Evolutionary conservation across 2,329 filamentous ascomycete species (phyloP).

Genomic region (Xylariales sp.): DNA sequence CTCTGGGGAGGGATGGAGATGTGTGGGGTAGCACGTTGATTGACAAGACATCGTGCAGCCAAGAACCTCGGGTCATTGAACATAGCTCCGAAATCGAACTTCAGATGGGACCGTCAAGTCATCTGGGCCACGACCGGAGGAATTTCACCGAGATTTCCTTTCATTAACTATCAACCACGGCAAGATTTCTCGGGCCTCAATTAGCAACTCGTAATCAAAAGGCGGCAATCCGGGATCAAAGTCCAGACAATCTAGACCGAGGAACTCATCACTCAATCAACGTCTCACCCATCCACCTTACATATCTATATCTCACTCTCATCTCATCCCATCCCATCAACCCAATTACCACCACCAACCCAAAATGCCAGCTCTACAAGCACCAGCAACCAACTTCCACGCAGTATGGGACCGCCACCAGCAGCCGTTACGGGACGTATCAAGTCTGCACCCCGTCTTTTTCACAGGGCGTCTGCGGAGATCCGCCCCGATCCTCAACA

Average conservation of each 20-base stretch:
- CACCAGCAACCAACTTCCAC: conserved; percentile 23
- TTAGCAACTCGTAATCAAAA: not conserved
- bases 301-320: not conserved
- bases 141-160: not conserved
- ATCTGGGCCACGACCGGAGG: conserved; percentile 1
- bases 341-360: not conserved
- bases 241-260: not conserved
- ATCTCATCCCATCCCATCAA: conserved; percentile 5
- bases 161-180: not conserved
- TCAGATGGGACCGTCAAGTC: conserved; percentile 8
- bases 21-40: conserved; percentile 20
- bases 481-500: conserved; percentile 56
- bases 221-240: not conserved
- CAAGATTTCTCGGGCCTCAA: not conserved
- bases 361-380: conserved; percentile 31
- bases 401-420: conserved; percentile 31
- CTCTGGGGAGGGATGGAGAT: conserved; percentile 6
- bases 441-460: conserved; percentile 78
- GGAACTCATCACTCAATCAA: not conserved
- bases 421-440: conserved; percentile 55
- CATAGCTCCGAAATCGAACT: conserved; percentile 4
- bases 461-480: conserved; percentile 74
- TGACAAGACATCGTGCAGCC: not conserved
- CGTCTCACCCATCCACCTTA: not conserved
- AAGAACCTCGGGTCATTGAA: conserved; percentile 36